These are phyloP conservation scores for Marasmius oreades DNA, from an alignment of 1,284 basidiomycete genomes.

Conservation along the genomic window DNA sequence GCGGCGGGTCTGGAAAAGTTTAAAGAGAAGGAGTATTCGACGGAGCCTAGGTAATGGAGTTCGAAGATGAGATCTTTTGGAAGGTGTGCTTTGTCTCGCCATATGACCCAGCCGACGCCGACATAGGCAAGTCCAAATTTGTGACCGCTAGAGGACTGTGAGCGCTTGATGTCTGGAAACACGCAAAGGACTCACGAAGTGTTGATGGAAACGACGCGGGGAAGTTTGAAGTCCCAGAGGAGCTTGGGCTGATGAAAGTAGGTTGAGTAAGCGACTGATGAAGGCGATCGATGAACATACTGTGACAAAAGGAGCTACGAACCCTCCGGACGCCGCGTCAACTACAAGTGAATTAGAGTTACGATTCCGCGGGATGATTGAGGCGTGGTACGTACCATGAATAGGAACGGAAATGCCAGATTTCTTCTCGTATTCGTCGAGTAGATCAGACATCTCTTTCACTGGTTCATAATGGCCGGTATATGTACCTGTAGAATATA, in stretches of 20 bases:
- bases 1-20: constrained; percentile 93
- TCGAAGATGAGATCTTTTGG: constrained; percentile 93
- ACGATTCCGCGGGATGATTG: too few relatives aligned
- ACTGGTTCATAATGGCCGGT: constrained; percentile 94
- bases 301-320: constrained; percentile 80
- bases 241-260: constrained; percentile 55
- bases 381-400: constrained; percentile 51
- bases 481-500: constrained; percentile 59
- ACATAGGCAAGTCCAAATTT: constrained; percentile 88
- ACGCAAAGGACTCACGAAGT: constrained; percentile 43
- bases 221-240: constrained; percentile 84
- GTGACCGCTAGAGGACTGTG: constrained; percentile 52
- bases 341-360: constrained; percentile 49
- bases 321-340: constrained; percentile 79
- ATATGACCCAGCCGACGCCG: constrained; percentile 88
- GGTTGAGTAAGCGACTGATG: constrained; percentile 1
- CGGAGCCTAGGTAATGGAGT: constrained; percentile 74
- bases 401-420: constrained; percentile 83
- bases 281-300: constrained; percentile 25
- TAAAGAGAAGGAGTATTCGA: constrained; percentile 79
- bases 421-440: constrained; percentile 83
- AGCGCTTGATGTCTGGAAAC: constrained; percentile 3
- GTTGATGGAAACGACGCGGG: constrained; percentile 88
- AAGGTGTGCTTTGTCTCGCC: constrained; percentile 72
- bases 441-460: constrained; percentile 77